phyloP scores from a whole-genome alignment of 2,329 filamentous ascomycete genomes.

The Chrysoporthe cubensis region DNA sequence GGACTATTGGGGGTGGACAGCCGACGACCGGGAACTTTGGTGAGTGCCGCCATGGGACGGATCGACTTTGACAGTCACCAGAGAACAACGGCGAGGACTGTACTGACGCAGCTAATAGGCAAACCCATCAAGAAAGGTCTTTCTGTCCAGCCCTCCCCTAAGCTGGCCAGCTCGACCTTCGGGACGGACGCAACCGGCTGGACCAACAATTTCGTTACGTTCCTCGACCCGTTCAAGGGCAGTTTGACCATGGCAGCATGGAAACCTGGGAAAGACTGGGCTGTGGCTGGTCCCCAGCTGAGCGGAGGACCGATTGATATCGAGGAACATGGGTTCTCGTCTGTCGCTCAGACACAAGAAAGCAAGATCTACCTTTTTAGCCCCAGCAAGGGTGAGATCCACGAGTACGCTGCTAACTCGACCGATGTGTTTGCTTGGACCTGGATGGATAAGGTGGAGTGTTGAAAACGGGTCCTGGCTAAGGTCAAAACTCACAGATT shows the following conservation, averaged over 20 bases:
- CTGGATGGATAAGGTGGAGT: slow-evolving; percentile 18
- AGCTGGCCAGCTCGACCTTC: slow-evolving; percentile 27
- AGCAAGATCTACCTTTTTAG: slow-evolving; percentile 23
- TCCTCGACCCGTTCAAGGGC: slow-evolving; percentile 22
- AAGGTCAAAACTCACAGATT: too few relatives aligned
- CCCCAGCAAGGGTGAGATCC: slow-evolving; percentile 19
- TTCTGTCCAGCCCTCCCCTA: slow-evolving; percentile 21
- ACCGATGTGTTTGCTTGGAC: slow-evolving; percentile 23
- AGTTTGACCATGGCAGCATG: slow-evolving; percentile 19
- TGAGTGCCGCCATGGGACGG: neutral
- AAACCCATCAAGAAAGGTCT: slow-evolving; percentile 21
- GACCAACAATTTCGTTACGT: slow-evolving; percentile 27
- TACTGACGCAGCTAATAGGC: slow-evolving; percentile 7
- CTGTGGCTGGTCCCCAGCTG: slow-evolving; percentile 18
- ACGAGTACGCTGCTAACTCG: slow-evolving; percentile 24
- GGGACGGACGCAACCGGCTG: slow-evolving; percentile 25
- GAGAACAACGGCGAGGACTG: neutral
- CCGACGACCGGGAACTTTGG: slow-evolving; percentile 24
- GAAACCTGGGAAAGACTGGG: slow-evolving; percentile 18
- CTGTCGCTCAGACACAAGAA: slow-evolving; percentile 27
- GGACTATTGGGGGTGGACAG: slow-evolving; percentile 15
- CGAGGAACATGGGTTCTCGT: slow-evolving; percentile 8
- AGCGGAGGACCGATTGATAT: slow-evolving; percentile 12
- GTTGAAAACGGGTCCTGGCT: neutral
- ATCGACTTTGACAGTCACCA: too few relatives aligned